Percentiles rank a stretch among this genome's conserved stretches.
phyloP scores from a whole-genome alignment of 108 stramenopile species.

The Cyclotella cryptica region DNA sequence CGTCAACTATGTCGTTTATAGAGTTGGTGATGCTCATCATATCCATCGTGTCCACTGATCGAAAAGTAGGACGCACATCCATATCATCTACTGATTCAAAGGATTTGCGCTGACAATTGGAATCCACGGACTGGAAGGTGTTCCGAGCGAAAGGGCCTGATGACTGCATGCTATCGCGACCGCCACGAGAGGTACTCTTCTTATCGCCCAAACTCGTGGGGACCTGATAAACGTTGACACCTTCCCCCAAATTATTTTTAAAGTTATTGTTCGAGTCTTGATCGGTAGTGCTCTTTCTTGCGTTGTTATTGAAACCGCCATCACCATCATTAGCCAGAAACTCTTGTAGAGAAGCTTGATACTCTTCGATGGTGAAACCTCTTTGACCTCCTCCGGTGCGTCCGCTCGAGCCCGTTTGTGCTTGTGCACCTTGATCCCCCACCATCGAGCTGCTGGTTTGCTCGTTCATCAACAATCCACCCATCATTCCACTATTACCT shows the following conservation, averaged over 20 bases:
- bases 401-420: conserved; percentile 17
- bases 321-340: conserved; percentile 35
- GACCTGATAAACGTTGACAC: conserved; percentile 19
- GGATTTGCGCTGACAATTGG: conserved; percentile 22
- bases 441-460: neutral
- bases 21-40: conserved; percentile 50
- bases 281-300: neutral
- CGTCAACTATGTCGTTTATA: conserved; percentile 43
- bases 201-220: conserved; percentile 40
- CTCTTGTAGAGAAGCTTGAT: conserved; percentile 44
- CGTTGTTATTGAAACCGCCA: neutral
- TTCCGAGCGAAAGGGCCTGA: conserved; percentile 29
- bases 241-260: neutral
- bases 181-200: conserved; percentile 1
- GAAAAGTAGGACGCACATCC: conserved; percentile 37
- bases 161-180: conserved; percentile 22
- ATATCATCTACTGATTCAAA: conserved; percentile 34
- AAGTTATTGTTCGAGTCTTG: neutral
- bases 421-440: conserved; percentile 2
- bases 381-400: neutral
- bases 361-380: conserved; percentile 43
- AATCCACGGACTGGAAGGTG: conserved; percentile 40
- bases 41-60: conserved; percentile 42
- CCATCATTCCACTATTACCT: neutral
- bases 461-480: conserved; percentile 16